Base-by-base conservation (phyloP, 1,139 yeast species). In the Entelexis sorbosivorans region DNA sequence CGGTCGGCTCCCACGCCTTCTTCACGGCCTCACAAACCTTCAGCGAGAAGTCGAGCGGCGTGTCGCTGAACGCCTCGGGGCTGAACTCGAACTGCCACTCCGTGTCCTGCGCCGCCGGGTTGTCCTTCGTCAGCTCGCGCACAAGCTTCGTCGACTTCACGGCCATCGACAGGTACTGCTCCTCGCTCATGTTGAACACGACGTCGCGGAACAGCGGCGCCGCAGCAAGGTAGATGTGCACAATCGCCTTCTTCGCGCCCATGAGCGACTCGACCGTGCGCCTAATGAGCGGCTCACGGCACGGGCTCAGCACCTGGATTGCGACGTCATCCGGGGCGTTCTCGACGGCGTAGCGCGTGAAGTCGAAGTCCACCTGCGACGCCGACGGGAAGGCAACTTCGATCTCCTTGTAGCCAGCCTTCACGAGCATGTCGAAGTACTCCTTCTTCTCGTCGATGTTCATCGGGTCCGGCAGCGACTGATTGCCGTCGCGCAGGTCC, bases 331-430 rank as follows among this genome's bases (percentile, higher is more conserved):
- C 88, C 8, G 98, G 98, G 28, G 95, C 95, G 56, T 79, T 79
- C 64, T 86, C 95, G 39, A 89, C 89, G 34, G 96, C 96, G 61
- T 77, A 85, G 56, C 96, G 76, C 33, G 97, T 91, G 71, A 91
- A 91, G 66, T 91, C 97, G 64, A 91, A 91, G 68, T 91, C 98
- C 28, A 86, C 81, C 66, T 89, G 97, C 5, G 95, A 85, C 2
- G 97, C 97, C 26, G 95, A 81, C 14, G 98, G 97, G 71, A 91
- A 91, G 0, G 96, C 81, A 17, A 91, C 97, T 69, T 91, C 98
- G 59, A 91, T 91, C 69, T 91, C 98, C 68, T 91, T 91, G 73
- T 88, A 91, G 0, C 97, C 97, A 47, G 88, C 72, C 38, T 86
- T 91, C n/a, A 89, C 72, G 54, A 91, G 74, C 67, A 88, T 86